A percentile compares a stretch with the other conserved stretches of the same genome.
These are phyloP conservation scores for Kwoniella dendrophila DNA, from an alignment of 768 basidiomycete species.

Conservation along the genomic window DNA sequence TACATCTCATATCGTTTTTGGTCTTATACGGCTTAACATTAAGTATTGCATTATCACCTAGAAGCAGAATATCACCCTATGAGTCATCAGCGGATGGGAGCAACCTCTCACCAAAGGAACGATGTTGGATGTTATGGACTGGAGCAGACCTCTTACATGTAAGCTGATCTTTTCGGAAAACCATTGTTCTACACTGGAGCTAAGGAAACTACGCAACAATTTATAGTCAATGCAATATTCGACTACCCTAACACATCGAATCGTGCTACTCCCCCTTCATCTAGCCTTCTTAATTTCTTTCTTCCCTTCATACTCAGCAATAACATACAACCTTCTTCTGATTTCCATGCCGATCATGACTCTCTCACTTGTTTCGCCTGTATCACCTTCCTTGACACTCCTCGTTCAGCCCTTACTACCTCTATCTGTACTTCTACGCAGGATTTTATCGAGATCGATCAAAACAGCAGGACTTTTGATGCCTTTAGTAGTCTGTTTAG, in stretches of 20 bases:
- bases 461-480: slow-evolving; percentile 25
- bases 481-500: slow-evolving; percentile 29
- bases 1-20: slow-evolving; percentile 26
- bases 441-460: slow-evolving; percentile 12
- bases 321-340: slow-evolving; percentile 21
- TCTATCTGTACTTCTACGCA: slow-evolving; percentile 24
- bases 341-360: slow-evolving; percentile 38
- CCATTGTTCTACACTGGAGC: not conserved
- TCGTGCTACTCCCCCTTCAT: slow-evolving; percentile 21
- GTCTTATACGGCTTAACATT: slow-evolving; percentile 27
- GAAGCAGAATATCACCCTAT: slow-evolving; percentile 24
- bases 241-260: not conserved
- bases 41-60: slow-evolving; percentile 21
- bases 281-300: slow-evolving; percentile 16
- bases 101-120: not conserved
- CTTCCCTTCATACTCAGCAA: not conserved
- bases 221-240: slow-evolving; percentile 7
- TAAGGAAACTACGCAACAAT: not conserved
- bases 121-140: slow-evolving; percentile 22
- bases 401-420: slow-evolving; percentile 24
- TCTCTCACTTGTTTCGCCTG: slow-evolving; percentile 29
- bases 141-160: slow-evolving; percentile 9
- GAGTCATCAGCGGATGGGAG: not conserved
- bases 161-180: not conserved
- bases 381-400: slow-evolving; percentile 27